A percentile compares a stretch with the other conserved stretches of the same genome.
Evolutionary conservation across 495 filamentous ascomycete species (phyloP).

Genomic region (Hypoxylon fragiforme): DNA sequence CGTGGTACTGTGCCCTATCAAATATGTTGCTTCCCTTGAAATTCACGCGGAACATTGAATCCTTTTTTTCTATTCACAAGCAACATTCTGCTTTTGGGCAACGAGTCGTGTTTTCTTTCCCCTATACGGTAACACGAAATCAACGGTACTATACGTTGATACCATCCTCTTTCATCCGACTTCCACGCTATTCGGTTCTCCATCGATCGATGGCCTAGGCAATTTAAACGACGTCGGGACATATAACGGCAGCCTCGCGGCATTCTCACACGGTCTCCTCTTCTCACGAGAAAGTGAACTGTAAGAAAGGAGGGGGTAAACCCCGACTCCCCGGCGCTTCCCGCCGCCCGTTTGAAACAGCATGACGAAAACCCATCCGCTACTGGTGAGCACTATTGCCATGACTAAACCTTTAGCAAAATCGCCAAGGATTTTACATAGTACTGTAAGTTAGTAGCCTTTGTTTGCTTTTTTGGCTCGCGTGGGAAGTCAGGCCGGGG

Average conservation of each 20-base stretch:
- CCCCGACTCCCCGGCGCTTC: constrained; percentile 25
- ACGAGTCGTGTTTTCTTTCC: background rate
- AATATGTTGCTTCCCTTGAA: constrained; percentile 8
- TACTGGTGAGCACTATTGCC: constrained; percentile 10
- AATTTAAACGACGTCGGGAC: background rate
- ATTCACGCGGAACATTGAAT: too few relatives aligned
- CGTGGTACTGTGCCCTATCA: background rate
- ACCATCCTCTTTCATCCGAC: constrained; percentile 15
- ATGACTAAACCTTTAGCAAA: constrained; percentile 26
- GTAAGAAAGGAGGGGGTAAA: background rate
- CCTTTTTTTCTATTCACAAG: background rate
- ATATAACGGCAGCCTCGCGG: constrained; percentile 21
- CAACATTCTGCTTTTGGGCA: constrained; percentile 14
- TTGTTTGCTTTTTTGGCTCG: constrained; percentile 24
- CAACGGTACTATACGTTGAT: constrained; percentile 9
- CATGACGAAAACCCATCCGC: constrained; percentile 27
- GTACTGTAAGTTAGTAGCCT: too few relatives aligned
- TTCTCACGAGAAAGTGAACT: constrained; percentile 1
- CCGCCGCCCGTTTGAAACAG: constrained; percentile 19
- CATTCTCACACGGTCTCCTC: constrained; percentile 8
- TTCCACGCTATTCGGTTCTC: background rate
- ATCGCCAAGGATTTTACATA: constrained; percentile 20
- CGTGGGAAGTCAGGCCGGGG: constrained; percentile 25
- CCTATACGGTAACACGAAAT: constrained; percentile 9
- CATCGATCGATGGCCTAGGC: constrained; percentile 7